Base-by-base conservation (phyloP, 306 rosid genomes). In the Prinsepia uniflora region DNA sequence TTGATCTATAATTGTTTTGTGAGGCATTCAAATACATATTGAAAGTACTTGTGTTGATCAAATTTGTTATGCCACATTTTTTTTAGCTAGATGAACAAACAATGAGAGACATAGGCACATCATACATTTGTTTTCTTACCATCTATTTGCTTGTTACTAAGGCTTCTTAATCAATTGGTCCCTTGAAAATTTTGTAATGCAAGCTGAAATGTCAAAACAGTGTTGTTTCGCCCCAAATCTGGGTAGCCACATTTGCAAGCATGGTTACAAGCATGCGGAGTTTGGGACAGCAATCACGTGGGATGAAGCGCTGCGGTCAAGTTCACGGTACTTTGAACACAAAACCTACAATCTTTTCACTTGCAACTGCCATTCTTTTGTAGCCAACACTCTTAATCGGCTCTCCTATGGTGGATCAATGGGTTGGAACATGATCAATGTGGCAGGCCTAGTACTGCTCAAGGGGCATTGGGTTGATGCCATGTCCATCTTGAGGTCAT, bases 351-450 rank as follows among this genome's bases (percentile, higher is more conserved):
- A 95, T 78, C 85, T 89, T 49, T 91, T 95, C 85, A 95, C 96
- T 0, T 95, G 99, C 85, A 95, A 88, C 87, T 68, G 89, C 71
- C 83, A 95, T 79, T 95, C 89, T 0, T 95, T 89, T 19, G 95
- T 78, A 3, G 97, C 96, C 7, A 86, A 91, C 78, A 81, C 88
- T 78, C 81, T 95, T 74, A 95, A 91, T 68, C 92, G 96, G 73
- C 49, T 89, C 2, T 74, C 89, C 72, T 95, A 89, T 2, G 75
- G 85, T 24, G 92, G 96, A 61, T 91, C 96, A 67, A 86, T 91
- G 96, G 74, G 67, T 57, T 95, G 99, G 99, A 95, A 91, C 86
- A 86, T 95, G 96, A 66, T 95, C 53, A 89, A 67, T 67, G 90
- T 91, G 47, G 99, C 84, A 20, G 88, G 83, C 42, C 59, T 95